Conservation (phyloP, 2,329 filamentous ascomycete genomes). For the Chaetomiaceae sp. region DNA sequence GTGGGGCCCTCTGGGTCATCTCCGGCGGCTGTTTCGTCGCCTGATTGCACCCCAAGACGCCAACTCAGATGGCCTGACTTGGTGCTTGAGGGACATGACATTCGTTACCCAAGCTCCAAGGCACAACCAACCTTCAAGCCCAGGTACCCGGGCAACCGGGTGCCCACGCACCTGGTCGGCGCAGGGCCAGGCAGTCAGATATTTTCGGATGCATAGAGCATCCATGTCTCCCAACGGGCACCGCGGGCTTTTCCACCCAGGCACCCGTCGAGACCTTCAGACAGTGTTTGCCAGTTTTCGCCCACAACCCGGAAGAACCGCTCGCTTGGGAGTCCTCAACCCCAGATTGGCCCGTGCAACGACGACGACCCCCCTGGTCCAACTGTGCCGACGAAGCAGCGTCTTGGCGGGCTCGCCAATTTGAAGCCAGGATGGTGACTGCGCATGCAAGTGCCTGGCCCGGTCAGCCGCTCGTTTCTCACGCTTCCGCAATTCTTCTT, state of each 20-base stretch:
- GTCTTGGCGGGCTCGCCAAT: constrained; percentile 18
- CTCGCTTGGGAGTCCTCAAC: neutral
- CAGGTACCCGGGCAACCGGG: neutral
- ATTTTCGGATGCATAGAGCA: too few species aligned
- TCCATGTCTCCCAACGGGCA: too few species aligned
- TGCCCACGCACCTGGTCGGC: neutral
- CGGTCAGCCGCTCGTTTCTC: constrained; percentile 17
- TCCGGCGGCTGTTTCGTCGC: neutral
- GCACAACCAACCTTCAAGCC: neutral
- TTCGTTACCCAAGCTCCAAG: too few species aligned
- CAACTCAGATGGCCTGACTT: neutral
- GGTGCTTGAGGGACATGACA: too few species aligned
- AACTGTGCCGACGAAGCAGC: constrained; percentile 13
- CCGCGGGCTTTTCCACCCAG: too few species aligned
- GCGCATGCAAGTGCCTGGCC: constrained; percentile 24
- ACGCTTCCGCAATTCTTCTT: constrained; percentile 17
- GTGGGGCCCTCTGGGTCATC: neutral
- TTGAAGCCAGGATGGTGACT: constrained; percentile 7
- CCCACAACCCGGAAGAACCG: too few species aligned
- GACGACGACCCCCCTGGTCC: neutral
- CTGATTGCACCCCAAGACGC: neutral
- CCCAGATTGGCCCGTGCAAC: constrained; percentile 5
- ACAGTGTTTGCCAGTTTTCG: too few species aligned
- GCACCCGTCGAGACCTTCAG: too few species aligned
- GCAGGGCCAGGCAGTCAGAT: too few species aligned